These are phyloP conservation scores for Allium cepa DNA, from an alignment of 106 monocot species.

Conservation along the genomic window DNA sequence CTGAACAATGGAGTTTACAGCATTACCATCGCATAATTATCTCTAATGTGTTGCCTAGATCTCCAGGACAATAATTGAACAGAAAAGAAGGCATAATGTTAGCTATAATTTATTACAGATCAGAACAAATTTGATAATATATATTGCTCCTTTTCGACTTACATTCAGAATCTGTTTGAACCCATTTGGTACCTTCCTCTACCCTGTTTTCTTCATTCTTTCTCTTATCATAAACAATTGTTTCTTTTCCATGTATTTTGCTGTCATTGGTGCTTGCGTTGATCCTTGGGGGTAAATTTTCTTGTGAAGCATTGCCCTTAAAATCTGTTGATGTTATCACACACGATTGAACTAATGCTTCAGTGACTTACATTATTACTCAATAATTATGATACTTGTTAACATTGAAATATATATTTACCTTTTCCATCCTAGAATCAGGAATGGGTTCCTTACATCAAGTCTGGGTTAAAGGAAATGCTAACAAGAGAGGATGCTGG, in stretches of 20 bases:
- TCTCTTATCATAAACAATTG: background rate
- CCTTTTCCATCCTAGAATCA: conserved; percentile 15
- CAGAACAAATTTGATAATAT: background rate
- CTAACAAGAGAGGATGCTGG: no score
- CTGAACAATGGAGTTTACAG: background rate
- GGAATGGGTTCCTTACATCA: conserved; percentile 5
- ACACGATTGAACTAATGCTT: no score
- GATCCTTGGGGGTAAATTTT: conserved; percentile 44
- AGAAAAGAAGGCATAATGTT: background rate
- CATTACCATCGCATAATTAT: background rate
- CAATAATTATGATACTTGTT: no score
- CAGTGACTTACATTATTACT: no score
- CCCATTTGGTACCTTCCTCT: conserved; percentile 50
- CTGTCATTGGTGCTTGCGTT: conserved; percentile 13
- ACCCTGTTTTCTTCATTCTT: conserved; percentile 2
- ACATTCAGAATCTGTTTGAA: conserved; percentile 84
- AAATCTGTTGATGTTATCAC: conserved; percentile 16
- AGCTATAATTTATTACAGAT: background rate
- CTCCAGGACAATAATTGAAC: conserved; percentile 19
- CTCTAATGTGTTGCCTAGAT: background rate
- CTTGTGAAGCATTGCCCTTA: conserved; percentile 50
- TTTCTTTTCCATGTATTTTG: conserved; percentile 3
- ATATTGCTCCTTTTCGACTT: conserved; percentile 9
- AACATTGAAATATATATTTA: background rate
- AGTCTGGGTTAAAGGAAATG: no score